phyloP scores from a whole-genome alignment of 768 basidiomycete genomes.

The Trametopsis cervina region DNA sequence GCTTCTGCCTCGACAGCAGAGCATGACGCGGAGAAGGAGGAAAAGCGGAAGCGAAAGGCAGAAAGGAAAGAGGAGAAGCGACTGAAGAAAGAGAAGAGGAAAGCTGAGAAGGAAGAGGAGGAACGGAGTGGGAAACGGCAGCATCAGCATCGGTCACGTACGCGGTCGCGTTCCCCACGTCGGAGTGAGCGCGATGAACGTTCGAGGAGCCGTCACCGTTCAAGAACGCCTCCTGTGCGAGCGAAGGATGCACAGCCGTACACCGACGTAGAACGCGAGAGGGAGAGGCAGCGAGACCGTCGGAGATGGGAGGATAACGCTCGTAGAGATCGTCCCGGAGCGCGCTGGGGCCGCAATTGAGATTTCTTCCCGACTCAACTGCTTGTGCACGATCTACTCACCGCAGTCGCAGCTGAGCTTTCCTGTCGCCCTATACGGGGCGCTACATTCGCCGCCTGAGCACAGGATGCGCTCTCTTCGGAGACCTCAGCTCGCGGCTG shows the following conservation, averaged over 20 bases:
- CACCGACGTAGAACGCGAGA: slow-evolving; percentile 26
- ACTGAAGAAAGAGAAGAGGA: slow-evolving; percentile 46
- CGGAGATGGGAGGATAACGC: slow-evolving; percentile 43
- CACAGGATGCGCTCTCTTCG: too few species aligned
- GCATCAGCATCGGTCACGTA: slow-evolving; percentile 12
- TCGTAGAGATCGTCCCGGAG: slow-evolving; percentile 29
- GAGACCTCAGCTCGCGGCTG: too few species aligned
- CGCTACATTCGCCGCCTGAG: too few species aligned
- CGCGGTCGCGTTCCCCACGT: slow-evolving; percentile 32
- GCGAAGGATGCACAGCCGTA: slow-evolving; percentile 19
- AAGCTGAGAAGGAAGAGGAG: slow-evolving; percentile 41
- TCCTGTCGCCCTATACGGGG: too few species aligned
- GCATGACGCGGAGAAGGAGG: slow-evolving; percentile 25
- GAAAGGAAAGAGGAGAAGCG: slow-evolving; percentile 40
- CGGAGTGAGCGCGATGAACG: slow-evolving; percentile 12
- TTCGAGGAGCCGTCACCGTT: slow-evolving; percentile 11
- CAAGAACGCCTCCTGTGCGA: slow-evolving; percentile 14
- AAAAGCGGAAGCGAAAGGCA: slow-evolving; percentile 33
- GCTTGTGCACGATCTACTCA: too few species aligned
- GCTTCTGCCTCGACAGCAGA: slow-evolving; percentile 14
- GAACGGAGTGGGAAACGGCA: slow-evolving; percentile 20
- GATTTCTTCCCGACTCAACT: too few species aligned
- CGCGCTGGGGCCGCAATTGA: slow-evolving; percentile 22
- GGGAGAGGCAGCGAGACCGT: slow-evolving; percentile 38
- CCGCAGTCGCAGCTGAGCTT: too few species aligned